Evolutionary conservation across 1,139 yeast species (phyloP).

Genomic region (Magnusiomyces starmeri): DNA sequence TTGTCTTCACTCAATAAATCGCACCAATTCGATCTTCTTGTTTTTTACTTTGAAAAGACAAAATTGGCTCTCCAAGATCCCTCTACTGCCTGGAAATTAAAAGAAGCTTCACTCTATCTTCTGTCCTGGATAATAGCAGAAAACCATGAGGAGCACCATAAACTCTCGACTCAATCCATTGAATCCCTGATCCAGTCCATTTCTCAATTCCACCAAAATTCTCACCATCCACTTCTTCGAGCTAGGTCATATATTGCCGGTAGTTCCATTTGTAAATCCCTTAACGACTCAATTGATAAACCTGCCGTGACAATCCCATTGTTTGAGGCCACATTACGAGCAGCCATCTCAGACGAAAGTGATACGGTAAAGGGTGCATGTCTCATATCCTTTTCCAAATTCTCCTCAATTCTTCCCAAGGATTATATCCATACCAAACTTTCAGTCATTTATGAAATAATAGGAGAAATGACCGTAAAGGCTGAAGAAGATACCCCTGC

Average conservation of each 20-base stretch:
- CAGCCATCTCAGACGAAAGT: constrained; percentile 18
- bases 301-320: constrained; percentile 16
- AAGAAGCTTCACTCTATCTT: constrained; percentile 18
- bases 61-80: constrained; percentile 1
- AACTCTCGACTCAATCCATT: constrained; percentile 15
- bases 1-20: constrained; percentile 15
- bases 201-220: constrained; percentile 12
- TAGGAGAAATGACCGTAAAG: constrained; percentile 46
- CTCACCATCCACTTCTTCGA: constrained; percentile 19
- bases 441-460: constrained; percentile 23
- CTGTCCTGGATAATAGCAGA: constrained; percentile 15
- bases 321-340: constrained; percentile 18
- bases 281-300: constrained; percentile 14
- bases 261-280: constrained; percentile 18
- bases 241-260: constrained; percentile 24
- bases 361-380: constrained; percentile 21
- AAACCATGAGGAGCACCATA: constrained; percentile 14
- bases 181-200: constrained; percentile 14
- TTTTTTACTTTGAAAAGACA: constrained; percentile 10
- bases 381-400: constrained; percentile 21
- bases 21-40: constrained; percentile 11
- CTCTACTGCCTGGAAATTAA: constrained; percentile 13
- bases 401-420: constrained; percentile 17
- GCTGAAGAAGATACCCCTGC: constrained; percentile 81
- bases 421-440: constrained; percentile 14